Conservation (phyloP, 1,284 basidiomycete genomes). For the Marasmius sp. region DNA sequence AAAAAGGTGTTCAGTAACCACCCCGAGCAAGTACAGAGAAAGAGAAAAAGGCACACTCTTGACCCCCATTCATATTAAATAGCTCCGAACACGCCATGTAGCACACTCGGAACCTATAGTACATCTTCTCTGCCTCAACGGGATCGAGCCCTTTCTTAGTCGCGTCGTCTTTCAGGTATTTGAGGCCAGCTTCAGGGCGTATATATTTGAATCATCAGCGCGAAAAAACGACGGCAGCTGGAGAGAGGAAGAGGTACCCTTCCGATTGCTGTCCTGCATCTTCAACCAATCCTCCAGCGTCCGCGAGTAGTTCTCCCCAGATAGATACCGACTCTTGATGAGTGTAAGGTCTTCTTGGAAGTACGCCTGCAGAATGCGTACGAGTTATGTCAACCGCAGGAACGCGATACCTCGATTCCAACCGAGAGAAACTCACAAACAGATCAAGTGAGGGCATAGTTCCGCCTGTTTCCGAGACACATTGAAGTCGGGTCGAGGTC, state of each 20-base stretch:
- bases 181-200: constrained; percentile 40
- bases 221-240: constrained; percentile 1
- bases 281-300: constrained; percentile 74
- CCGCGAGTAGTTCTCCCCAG: constrained; percentile 66
- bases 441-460: constrained; percentile 73
- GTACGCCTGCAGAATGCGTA: constrained; percentile 43
- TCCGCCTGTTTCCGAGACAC: constrained; percentile 41
- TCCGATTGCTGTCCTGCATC: constrained; percentile 55
- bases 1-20: not conserved
- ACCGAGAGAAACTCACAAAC: constrained; percentile 37
- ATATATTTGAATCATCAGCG: constrained; percentile 12
- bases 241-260: constrained; percentile 23
- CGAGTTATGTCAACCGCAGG: not conserved
- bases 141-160: constrained; percentile 42
- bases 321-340: constrained; percentile 62
- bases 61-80: constrained; percentile 65
- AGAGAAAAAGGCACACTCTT: constrained; percentile 48
- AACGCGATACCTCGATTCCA: not conserved
- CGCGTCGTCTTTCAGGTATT: constrained; percentile 51
- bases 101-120: constrained; percentile 72
- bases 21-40: not conserved
- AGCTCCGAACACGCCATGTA: constrained; percentile 78
- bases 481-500: not conserved
- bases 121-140: constrained; percentile 61
- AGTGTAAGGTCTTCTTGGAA: constrained; percentile 70